A percentile compares a stretch with the other conserved stretches of the same genome.
Conservation (phyloP, 2,329 filamentous ascomycete genomes). For the Lithohypha guttulata region DNA sequence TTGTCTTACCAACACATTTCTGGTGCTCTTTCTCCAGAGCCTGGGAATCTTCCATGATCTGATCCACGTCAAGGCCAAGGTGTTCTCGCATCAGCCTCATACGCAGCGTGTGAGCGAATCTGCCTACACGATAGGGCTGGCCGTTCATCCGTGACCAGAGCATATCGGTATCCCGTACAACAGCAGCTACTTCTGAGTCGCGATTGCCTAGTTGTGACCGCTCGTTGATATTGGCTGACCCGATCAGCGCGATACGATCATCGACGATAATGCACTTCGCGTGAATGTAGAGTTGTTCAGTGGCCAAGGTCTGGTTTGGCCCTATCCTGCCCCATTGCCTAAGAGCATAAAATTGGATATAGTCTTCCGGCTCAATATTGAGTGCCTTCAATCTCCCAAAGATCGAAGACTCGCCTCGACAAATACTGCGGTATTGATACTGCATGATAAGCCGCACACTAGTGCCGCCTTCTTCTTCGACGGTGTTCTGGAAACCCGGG, state of each 20-base stretch:
- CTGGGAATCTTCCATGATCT: conserved; percentile 69
- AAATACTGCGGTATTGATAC: conserved; percentile 93
- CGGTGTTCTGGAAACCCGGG: conserved; percentile 97
- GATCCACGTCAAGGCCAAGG: conserved; percentile 88
- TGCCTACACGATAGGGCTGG: conserved; percentile 75
- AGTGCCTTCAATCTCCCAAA: conserved; percentile 71
- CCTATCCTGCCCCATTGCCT: conserved; percentile 88
- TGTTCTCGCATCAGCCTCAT: conserved; percentile 95
- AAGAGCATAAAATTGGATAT: conserved; percentile 88
- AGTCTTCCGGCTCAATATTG: conserved; percentile 86
- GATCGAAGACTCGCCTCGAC: conserved; percentile 81
- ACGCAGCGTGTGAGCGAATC: conserved; percentile 85
- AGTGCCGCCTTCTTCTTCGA: conserved; percentile 85
- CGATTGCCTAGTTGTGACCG: conserved; percentile 85
- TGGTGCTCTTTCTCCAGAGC: conserved; percentile 53
- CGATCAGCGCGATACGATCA: conserved; percentile 84
- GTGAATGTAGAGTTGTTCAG: conserved; percentile 95
- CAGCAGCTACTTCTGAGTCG: conserved; percentile 82
- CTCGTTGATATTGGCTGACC: conserved; percentile 97
- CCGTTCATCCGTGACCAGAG: conserved; percentile 86
- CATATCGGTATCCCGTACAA: conserved; percentile 89
- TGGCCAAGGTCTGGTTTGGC: conserved; percentile 68
- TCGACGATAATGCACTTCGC: conserved; percentile 96
- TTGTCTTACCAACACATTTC: conserved; percentile 22
- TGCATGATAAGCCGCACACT: conserved; percentile 94